phyloP scores from a whole-genome alignment of 495 filamentous ascomycete genomes.

The Podospora bellae-mahoneyi region DNA sequence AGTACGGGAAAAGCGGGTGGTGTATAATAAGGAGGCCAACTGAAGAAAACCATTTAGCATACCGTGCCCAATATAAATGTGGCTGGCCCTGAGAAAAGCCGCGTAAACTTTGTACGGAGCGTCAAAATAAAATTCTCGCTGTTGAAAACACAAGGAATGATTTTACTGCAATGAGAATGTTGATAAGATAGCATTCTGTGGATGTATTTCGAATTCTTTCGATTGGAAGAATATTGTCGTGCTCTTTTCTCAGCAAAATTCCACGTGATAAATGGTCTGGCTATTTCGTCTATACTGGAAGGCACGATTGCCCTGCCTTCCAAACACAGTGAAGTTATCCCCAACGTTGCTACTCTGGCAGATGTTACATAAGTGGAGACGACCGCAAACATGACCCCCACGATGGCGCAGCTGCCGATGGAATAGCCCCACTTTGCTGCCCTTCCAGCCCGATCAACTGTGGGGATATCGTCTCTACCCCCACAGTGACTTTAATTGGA shows the following conservation, averaged over 20 bases:
- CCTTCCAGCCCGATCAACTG: not conserved
- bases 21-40: not conserved
- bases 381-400: constrained; percentile 1
- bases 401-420: not conserved
- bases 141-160: not conserved
- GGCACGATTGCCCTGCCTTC: not conserved
- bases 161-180: not conserved
- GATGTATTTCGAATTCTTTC: not conserved
- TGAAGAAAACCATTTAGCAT: not conserved
- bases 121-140: not conserved
- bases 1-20: not conserved
- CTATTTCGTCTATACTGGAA: not conserved
- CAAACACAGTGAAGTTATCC: constrained; percentile 6
- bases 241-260: not conserved
- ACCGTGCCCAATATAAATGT: not conserved
- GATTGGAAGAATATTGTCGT: not conserved
- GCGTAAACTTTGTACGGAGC: not conserved
- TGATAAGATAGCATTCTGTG: not conserved
- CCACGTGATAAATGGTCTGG: not conserved
- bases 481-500: constrained; percentile 5
- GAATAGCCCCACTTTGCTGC: too few species aligned
- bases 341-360: not conserved
- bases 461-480: not conserved
- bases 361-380: not conserved
- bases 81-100: not conserved